Base-by-base conservation (phyloP, 306 rosid genomes). In the Fragaria nilgerrensis region DNA sequence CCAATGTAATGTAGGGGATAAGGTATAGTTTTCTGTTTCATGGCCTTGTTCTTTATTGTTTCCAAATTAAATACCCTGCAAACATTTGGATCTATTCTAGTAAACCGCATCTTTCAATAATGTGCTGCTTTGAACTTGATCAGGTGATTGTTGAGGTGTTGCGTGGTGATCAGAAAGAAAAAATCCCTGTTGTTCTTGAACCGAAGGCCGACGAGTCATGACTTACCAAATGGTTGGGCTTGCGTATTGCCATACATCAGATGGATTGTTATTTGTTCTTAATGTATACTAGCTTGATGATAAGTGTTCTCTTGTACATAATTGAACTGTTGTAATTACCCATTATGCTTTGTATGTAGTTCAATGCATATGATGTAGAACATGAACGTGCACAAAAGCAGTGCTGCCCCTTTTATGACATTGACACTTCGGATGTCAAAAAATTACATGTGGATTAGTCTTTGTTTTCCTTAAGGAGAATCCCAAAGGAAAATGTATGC, bases 101-200 rank as follows among this genome's bases (percentile, higher is more conserved):
- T 27, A 9, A 41, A 55, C 6, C 34, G 5, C 23, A 58, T 25
- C 20, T 59, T 58, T 74, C 68, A 22, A 29, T 41, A 23, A 75
- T 22, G 2, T 4, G 12, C 37, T 64, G 59, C 59, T 73, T 68
- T 76, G 84, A 29, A 61, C 80, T 76, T 14, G 50, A 47, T 55
- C 83, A 96, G 99, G 91, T 96, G 77, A 86, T 36, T 53, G 97
- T 96, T 79, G 98, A 92, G 88, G 99, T 96, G 15, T 84, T 96
- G 88, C 90, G 99, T 41, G 99, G 98, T 17, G 99, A 96, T 69
- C 96, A 88, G 73, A 88, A 91, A 90, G 99, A 96, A 92, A 91
- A 96, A 84, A 85, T 96, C 80, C 94, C 97, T 1, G 97, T 96
- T 27, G 23, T 48, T 48, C 88, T 96, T n/a, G 99, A 96, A 87